Evolutionary conservation across 306 rosid genomes (phyloP).

Genomic region (Cicer chorassanicum): DNA sequence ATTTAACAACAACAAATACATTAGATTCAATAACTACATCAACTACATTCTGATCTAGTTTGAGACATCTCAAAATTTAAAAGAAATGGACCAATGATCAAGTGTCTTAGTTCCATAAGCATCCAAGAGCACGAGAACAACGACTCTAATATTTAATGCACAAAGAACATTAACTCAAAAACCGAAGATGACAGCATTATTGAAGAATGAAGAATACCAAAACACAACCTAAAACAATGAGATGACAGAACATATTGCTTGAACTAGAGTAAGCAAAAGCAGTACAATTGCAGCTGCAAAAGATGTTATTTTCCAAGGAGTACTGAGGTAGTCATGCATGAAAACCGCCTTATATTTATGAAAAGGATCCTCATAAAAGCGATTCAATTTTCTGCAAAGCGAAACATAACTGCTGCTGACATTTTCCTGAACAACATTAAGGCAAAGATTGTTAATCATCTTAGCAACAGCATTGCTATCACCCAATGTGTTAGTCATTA

Average conservation of each 20-base stretch:
- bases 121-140: neutral
- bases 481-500: conserved; percentile 40
- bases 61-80: neutral
- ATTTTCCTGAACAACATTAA: conserved; percentile 41
- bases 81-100: neutral
- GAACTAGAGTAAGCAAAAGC: conserved; percentile 40
- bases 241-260: conserved; percentile 40
- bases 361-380: conserved; percentile 10
- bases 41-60: neutral
- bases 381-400: conserved; percentile 22
- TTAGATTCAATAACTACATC: neutral
- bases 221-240: neutral
- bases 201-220: neutral
- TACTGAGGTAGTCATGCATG: conserved; percentile 40
- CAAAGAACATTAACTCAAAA: neutral
- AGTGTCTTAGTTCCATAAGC: neutral
- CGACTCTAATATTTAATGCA: neutral
- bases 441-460: conserved; percentile 40
- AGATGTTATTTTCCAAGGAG: conserved; percentile 44
- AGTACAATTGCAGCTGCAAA: conserved; percentile 34
- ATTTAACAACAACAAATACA: neutral
- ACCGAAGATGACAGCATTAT: neutral
- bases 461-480: conserved; percentile 36
- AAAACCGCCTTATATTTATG: conserved; percentile 41
- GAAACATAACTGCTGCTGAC: conserved; percentile 8